Evolutionary conservation across 139 green algal genomes (phyloP).

Genomic region (Asterochloris sp.): DNA sequence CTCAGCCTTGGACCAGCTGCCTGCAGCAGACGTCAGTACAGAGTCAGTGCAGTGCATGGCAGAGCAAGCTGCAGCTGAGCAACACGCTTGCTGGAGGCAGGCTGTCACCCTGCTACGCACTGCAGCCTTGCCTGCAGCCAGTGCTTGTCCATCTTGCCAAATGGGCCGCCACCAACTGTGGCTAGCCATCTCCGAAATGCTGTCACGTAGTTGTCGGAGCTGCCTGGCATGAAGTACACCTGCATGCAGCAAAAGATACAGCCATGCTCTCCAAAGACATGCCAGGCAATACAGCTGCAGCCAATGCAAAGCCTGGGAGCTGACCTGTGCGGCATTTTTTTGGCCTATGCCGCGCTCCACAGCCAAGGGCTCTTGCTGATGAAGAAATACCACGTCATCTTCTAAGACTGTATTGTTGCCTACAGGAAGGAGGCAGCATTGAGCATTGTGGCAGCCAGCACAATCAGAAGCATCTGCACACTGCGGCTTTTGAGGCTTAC

Average conservation of each 20-base stretch:
- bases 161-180: conserved; percentile 36
- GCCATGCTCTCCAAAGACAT: background rate
- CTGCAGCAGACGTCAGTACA: background rate
- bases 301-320: background rate
- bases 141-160: conserved; percentile 29
- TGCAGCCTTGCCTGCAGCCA: conserved; percentile 28
- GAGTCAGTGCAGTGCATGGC: background rate
- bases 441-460: background rate
- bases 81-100: background rate
- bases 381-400: conserved; percentile 55
- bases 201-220: conserved; percentile 37
- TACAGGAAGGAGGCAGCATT: background rate
- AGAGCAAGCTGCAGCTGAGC: background rate
- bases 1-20: conserved; percentile 14
- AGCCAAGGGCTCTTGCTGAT: conserved; percentile 37
- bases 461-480: background rate
- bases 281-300: background rate
- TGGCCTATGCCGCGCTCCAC: conserved; percentile 24
- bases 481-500: background rate
- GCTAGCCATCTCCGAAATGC: conserved; percentile 41
- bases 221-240: conserved; percentile 45
- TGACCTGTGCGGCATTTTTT: conserved; percentile 22
- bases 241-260: background rate
- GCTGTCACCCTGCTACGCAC: background rate
- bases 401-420: conserved; percentile 49